Evolutionary conservation across 139 green algal species (phyloP), one percentile per base, ranked within the genome.

Genomic region (Gonium pectorale): DNA sequence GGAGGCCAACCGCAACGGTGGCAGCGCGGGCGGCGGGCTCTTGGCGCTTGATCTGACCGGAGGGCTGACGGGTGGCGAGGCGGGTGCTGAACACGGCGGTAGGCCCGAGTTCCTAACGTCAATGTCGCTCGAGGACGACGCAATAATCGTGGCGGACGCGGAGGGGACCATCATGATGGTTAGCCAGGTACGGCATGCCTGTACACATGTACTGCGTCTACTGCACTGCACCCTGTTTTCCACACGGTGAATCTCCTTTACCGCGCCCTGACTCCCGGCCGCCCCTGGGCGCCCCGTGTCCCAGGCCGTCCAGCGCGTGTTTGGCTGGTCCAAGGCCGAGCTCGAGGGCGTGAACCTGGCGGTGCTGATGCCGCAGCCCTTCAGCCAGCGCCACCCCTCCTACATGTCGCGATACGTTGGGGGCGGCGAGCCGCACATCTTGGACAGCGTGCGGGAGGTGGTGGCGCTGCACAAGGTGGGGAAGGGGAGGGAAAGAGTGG

Each of bases 391-490:
- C 60, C 87, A 90, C 49, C 7, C 38, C 2, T 24, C 19, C 49
- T 90, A 87, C 87, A 38, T 90, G 56, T 37, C 56, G 52, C 72
- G 78, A 35, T 90, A 90, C 82, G 37, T 54, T 6, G 38, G n/a
- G 35, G 85, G 59, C 11, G 87, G 77, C 2, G 77, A 89, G 46
- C 31, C 84, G 37, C 80, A 86, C 67, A 87, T 93, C 63, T 83
- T 95, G 31, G 84, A 91, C 88, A 75, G 17, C 19, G 59, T 80
- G 9, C 60, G 80, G 0, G 80, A 92, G 67, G 81, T 93, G 38
- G 86, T 90, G 43, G 80, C 66, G 21, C 81, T 90, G 43, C 80
- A 87, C 80, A 87, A 87, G 79, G 84, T 86, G 44, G 17, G 49
- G 49, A 56, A 56, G 49, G 49, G 49, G 49, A 17, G 13, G 49